phyloP scores from a whole-genome alignment of 2,329 filamentous ascomycete species.

The Hypoxylon sp. region DNA sequence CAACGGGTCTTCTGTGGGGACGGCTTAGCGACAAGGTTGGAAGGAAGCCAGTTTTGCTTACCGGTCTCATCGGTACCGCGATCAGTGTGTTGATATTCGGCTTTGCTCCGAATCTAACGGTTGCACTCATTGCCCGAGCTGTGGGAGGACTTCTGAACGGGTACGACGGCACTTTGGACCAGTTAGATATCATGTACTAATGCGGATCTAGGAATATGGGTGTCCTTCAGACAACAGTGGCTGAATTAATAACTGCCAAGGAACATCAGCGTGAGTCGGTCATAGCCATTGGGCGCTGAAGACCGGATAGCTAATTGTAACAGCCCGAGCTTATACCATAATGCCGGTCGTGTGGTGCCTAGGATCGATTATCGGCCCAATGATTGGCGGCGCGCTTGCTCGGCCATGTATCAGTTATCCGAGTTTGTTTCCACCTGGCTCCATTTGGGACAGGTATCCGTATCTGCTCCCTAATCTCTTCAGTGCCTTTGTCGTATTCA shows the following conservation, averaged over 20 bases:
- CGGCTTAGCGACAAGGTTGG: conserved; percentile 91
- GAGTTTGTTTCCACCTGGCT: conserved; percentile 76
- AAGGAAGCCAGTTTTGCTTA: conserved; percentile 91
- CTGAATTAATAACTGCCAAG: conserved; percentile 92
- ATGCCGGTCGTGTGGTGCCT: conserved; percentile 99
- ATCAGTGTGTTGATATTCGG: conserved; percentile 94
- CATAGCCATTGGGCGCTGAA: conserved; percentile 5
- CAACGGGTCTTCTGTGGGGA: conserved; percentile 93
- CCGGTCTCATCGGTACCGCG: conserved; percentile 90
- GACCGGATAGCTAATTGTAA: conserved; percentile 49
- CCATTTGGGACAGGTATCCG: conserved; percentile 87
- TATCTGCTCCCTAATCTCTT: conserved; percentile 76
- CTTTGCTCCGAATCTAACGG: conserved; percentile 84
- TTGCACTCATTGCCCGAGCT: conserved; percentile 88
- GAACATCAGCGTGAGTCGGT: conserved; percentile 83
- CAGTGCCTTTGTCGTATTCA: conserved; percentile 73
- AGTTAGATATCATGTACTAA: conserved; percentile 51
- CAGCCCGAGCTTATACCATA: conserved; percentile 92
- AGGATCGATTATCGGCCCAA: conserved; percentile 93
- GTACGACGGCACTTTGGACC: conserved; percentile 64
- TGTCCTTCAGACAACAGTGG: conserved; percentile 94
- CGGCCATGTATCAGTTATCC: conserved; percentile 89
- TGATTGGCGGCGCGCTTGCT: conserved; percentile 90
- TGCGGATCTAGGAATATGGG: conserved; percentile 82
- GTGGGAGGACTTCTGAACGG: conserved; percentile 94